phyloP scores from a whole-genome alignment of 495 filamentous ascomycete genomes.

The Astrothelium macrocarpum region DNA sequence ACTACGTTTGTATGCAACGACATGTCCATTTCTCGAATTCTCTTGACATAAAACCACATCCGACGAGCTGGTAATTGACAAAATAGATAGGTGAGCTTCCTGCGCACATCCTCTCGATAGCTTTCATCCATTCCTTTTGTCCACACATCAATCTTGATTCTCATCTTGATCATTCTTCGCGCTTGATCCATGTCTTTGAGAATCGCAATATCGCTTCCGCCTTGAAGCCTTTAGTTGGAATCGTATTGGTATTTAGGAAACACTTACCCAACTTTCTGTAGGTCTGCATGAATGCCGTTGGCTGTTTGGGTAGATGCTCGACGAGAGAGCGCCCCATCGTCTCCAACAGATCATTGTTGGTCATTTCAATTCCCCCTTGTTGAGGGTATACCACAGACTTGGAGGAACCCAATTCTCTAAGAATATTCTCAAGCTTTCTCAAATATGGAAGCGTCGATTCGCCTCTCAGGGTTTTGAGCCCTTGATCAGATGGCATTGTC shows the following conservation, averaged over 20 bases:
- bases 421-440: background rate
- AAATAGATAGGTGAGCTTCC: background rate
- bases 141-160: background rate
- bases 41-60: background rate
- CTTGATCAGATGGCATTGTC: background rate
- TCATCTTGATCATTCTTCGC: background rate
- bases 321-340: background rate
- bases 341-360: background rate
- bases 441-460: background rate
- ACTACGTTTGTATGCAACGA: background rate
- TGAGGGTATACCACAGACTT: background rate
- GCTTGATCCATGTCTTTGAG: background rate
- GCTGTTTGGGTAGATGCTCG: background rate
- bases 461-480: background rate
- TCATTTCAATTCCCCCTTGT: no score
- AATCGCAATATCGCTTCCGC: background rate
- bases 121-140: background rate
- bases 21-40: background rate
- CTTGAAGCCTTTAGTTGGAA: no score
- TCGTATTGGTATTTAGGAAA: no score
- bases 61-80: background rate
- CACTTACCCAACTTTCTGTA: background rate
- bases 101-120: background rate
- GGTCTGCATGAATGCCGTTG: background rate
- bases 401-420: background rate